These are phyloP conservation scores for Aspergillus sp. DNA, from an alignment of 2,329 filamentous ascomycete species.

Conservation along the genomic window DNA sequence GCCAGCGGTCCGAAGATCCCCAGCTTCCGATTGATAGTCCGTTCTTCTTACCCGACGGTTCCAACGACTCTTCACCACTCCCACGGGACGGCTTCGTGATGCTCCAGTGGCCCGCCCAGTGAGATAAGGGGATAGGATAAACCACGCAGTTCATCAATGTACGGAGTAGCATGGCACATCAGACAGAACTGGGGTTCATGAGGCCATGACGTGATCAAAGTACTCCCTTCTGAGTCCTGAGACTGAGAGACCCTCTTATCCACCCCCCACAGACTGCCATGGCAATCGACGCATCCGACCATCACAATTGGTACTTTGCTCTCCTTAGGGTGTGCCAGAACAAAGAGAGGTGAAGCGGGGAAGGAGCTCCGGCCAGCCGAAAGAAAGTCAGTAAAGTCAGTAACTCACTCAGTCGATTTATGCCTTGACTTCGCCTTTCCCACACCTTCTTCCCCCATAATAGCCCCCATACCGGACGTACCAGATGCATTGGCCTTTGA, in stretches of 20 bases:
- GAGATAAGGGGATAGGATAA: background rate
- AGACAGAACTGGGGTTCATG: background rate
- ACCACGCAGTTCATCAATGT: background rate
- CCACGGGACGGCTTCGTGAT: background rate
- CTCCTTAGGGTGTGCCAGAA: slow-evolving; percentile 10
- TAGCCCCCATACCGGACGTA: background rate
- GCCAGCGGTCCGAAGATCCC: slow-evolving; percentile 15
- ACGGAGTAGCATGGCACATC: background rate
- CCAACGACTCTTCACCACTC: slow-evolving; percentile 1
- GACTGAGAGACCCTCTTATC: too few relatives aligned
- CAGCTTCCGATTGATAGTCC: slow-evolving; percentile 12
- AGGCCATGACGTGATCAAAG: background rate
- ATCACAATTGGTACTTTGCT: slow-evolving; percentile 4
- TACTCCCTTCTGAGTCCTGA: too few relatives aligned
- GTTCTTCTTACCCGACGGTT: background rate
- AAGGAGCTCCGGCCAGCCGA: slow-evolving; percentile 9
- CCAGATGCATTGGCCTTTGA: slow-evolving; percentile 1
- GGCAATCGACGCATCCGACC: background rate
- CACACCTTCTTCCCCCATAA: too few relatives aligned
- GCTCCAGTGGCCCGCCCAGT: background rate
- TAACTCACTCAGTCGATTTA: too few relatives aligned
- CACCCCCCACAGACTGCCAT: background rate
- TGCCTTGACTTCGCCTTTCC: background rate
- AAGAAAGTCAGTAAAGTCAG: slow-evolving; percentile 5
- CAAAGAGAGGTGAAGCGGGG: slow-evolving; percentile 14